Percentiles rank a stretch among this genome's conserved stretches.
Evolutionary conservation across 2,329 filamentous ascomycete species (phyloP).

Genomic region (Tetracladium maxilliforme): DNA sequence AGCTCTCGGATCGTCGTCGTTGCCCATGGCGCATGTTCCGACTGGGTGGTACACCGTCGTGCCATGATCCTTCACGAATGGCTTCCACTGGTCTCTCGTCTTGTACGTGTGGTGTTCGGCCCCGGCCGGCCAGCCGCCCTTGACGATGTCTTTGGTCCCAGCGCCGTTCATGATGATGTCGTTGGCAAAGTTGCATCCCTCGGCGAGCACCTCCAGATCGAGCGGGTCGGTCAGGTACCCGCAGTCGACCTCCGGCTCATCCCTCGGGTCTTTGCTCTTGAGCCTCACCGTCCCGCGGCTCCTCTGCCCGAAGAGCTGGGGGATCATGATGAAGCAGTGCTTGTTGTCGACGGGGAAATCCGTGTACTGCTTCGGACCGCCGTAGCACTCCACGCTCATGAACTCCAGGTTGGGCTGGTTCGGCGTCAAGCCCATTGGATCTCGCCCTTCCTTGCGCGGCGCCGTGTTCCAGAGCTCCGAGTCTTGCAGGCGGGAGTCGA

Average conservation of each 20-base stretch:
- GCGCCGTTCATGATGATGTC: constrained; percentile 42
- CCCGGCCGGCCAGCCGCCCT: constrained; percentile 41
- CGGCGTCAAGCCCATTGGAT: constrained; percentile 44
- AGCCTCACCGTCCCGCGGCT: constrained; percentile 40
- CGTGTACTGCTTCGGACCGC: constrained; percentile 40
- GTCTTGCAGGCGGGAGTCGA: constrained; percentile 41
- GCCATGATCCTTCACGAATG: constrained; percentile 40
- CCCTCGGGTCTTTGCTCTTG: constrained; percentile 27
- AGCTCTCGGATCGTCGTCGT: too few relatives aligned
- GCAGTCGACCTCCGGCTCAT: constrained; percentile 41
- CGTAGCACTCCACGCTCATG: constrained; percentile 47
- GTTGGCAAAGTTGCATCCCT: constrained; percentile 42
- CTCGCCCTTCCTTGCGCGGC: constrained; percentile 30
- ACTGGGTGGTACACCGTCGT: constrained; percentile 29
- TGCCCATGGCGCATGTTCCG: constrained; percentile 6
- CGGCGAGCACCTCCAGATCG: constrained; percentile 41
- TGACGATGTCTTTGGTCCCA: constrained; percentile 42
- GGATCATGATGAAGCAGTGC: constrained; percentile 41
- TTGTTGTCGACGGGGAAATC: constrained; percentile 36
- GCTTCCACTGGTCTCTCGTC: constrained; percentile 40
- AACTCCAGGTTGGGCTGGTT: constrained; percentile 46
- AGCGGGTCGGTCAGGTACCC: constrained; percentile 41
- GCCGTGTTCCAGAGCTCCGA: constrained; percentile 38
- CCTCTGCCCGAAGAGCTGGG: constrained; percentile 39
- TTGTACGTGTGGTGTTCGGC: constrained; percentile 34